Evolutionary conservation across 1,284 basidiomycete species (phyloP).

Genomic region (Coriolopsis trogii): DNA sequence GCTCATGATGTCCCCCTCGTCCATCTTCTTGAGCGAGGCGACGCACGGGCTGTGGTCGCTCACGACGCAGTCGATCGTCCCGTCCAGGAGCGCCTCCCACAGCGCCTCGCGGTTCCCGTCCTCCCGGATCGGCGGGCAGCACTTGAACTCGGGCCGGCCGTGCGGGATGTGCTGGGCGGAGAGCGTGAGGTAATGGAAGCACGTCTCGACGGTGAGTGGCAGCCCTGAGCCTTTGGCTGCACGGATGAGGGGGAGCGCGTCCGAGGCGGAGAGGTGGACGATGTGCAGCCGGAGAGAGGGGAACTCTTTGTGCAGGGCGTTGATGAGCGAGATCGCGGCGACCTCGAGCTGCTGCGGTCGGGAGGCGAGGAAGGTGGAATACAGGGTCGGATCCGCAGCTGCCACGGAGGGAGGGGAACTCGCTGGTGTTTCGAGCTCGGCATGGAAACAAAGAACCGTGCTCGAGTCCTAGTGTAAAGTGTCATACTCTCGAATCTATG

Average conservation of each 20-base stretch:
- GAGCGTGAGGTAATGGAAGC: slow-evolving; percentile 90
- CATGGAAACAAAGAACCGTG: slow-evolving; percentile 86
- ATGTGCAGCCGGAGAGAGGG: slow-evolving; percentile 85
- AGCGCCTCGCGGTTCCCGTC: slow-evolving; percentile 70
- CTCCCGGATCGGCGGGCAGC: slow-evolving; percentile 91
- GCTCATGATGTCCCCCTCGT: slow-evolving; percentile 78
- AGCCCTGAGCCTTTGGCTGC: slow-evolving; percentile 65
- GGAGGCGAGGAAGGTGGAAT: slow-evolving; percentile 83
- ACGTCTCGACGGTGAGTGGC: slow-evolving; percentile 88
- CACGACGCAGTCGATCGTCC: slow-evolving; percentile 87
- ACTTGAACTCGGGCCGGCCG: slow-evolving; percentile 85
- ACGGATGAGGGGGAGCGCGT: slow-evolving; percentile 76
- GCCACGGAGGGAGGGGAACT: not conserved
- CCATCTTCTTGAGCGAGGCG: slow-evolving; percentile 78
- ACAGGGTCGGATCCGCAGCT: slow-evolving; percentile 52
- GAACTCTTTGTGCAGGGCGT: slow-evolving; percentile 59
- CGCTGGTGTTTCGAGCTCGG: slow-evolving; percentile 67
- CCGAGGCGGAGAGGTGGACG: slow-evolving; percentile 87
- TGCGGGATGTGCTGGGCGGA: slow-evolving; percentile 65
- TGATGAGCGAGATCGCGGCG: slow-evolving; percentile 78
- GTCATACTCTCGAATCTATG: not conserved
- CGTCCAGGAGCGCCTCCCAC: slow-evolving; percentile 81
- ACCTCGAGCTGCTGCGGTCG: slow-evolving; percentile 80
- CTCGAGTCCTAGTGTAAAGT: slow-evolving; percentile 52
- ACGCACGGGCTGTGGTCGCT: slow-evolving; percentile 94